A percentile compares a stretch with the other conserved stretches of the same genome.
phyloP scores from a whole-genome alignment of 495 filamentous ascomycete genomes.

The Lichina pygmaea region DNA sequence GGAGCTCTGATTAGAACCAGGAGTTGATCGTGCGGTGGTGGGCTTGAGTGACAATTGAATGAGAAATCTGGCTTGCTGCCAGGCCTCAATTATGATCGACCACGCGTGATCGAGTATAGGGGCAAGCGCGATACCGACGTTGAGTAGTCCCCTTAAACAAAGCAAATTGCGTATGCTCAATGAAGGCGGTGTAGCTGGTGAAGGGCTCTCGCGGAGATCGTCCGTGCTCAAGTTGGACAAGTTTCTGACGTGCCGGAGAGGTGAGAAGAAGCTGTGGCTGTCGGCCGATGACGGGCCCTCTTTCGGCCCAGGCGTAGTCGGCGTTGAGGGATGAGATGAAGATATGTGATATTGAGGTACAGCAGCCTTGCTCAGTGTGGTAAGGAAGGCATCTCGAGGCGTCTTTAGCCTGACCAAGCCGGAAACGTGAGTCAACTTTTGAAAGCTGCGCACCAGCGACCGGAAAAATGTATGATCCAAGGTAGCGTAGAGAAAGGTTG shows the following conservation, averaged over 20 bases:
- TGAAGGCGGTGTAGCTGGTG: conserved; percentile 22
- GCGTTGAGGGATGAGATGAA: conserved; percentile 21
- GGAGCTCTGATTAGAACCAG: conserved; percentile 3
- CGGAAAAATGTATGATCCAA: conserved; percentile 91
- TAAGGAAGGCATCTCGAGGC: conserved; percentile 80
- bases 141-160: conserved; percentile 69
- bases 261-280: conserved; percentile 30
- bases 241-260: conserved; percentile 30
- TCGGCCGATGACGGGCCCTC: conserved; percentile 27
- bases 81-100: conserved; percentile 70
- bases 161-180: conserved; percentile 74
- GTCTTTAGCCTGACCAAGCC: conserved; percentile 63
- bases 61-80: conserved; percentile 74
- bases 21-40: background rate
- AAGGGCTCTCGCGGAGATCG: conserved; percentile 22
- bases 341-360: conserved; percentile 52
- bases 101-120: conserved; percentile 65
- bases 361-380: conserved; percentile 74
- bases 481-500: conserved; percentile 76
- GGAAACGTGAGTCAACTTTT: conserved; percentile 87
- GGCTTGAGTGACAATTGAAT: conserved; percentile 12
- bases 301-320: conserved; percentile 20
- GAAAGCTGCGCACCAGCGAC: conserved; percentile 72
- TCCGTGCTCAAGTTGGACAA: conserved; percentile 17
- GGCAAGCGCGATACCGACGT: conserved; percentile 81